Evolutionary conservation across 371 early-diverging fungal genomes (phyloP).

Genomic region (Mucor irregularis): DNA sequence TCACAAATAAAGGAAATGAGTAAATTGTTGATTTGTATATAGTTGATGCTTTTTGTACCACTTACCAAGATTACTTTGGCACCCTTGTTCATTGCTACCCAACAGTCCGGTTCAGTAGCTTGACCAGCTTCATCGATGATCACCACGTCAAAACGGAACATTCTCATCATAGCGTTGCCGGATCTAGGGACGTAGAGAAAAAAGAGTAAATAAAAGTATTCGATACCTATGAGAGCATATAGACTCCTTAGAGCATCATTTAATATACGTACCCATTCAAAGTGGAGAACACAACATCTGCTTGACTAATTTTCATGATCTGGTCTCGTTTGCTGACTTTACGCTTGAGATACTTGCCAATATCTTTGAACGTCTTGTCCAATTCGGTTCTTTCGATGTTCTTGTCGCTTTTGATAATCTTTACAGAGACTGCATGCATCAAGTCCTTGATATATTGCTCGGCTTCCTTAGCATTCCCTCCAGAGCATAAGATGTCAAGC

Average conservation of each 20-base stretch:
- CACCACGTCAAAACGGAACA: conserved; percentile 80
- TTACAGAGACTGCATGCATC: neutral
- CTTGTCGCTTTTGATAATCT: no score
- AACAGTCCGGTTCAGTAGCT: conserved; percentile 84
- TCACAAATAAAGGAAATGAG: neutral
- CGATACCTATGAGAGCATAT: no score
- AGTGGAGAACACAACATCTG: conserved; percentile 62
- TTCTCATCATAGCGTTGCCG: conserved; percentile 49
- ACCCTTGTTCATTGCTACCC: conserved; percentile 83
- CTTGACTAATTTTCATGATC: conserved; percentile 50
- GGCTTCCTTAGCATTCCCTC: neutral
- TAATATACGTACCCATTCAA: conserved; percentile 52
- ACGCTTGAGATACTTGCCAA: conserved; percentile 28
- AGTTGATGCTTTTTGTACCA: neutral
- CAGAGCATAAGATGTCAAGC: neutral
- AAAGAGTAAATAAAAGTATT: neutral
- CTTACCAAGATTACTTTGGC: conserved; percentile 71
- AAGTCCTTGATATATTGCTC: neutral
- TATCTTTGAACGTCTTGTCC: neutral
- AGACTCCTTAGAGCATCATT: no score
- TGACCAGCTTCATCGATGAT: conserved; percentile 95
- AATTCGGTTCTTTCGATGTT: neutral
- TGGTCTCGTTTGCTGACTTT: conserved; percentile 72
- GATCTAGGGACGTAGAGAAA: conserved; percentile 21
- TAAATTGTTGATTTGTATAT: neutral